Base-by-base conservation (phyloP, 345 rosid species). In the Salix viminalis region DNA sequence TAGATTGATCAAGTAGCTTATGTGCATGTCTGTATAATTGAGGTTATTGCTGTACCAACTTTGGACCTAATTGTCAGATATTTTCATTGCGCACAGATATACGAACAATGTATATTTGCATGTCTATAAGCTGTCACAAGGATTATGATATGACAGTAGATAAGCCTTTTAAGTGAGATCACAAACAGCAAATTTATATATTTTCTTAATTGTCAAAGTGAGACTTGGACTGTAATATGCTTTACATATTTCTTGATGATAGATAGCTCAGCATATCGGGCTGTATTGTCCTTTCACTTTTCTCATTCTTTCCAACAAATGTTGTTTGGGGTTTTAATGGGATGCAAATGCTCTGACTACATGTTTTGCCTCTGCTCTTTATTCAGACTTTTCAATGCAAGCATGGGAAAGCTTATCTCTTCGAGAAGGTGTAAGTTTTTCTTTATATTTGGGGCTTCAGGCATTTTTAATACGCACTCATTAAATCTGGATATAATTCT, bases 371-470 rank as follows among this genome's bases (percentile, higher is more conserved):
- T 75, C 71, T 85, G 71, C 76, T 76, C 72, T 82, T 76, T 80
- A 80, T 84, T 85, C 90, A 96, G 99, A 82, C 94, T 75, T 96
- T 96, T 89, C 92, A 90, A 69, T 21, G 85, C 90, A 92, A 87
- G 85, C 94, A 96, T 87, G 99, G 99, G 85, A 91, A 87, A 84
- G 99, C 99, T 79, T 96, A 94, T 87, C 98, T 96, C 86, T 96
- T 96, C 92, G 82, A 71, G 69, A 92, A 91, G 83, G 99, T 94
- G 99, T 96, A 94, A 96, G 99, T 91, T 36, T 80, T 83, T 80
- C 85, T 70, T 77, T 77, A 69, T 65, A 78, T 83, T 80, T 81
- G 67, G 79, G 82, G 70, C 30, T 79, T 83, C 67, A 77, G 81
- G 65, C 36, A 61, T 81, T 76, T 39, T 79, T 34, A 37, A 42